These are phyloP conservation scores for Cucurbita pepo DNA, from an alignment of 306 rosid genomes.

Conservation along the genomic window DNA sequence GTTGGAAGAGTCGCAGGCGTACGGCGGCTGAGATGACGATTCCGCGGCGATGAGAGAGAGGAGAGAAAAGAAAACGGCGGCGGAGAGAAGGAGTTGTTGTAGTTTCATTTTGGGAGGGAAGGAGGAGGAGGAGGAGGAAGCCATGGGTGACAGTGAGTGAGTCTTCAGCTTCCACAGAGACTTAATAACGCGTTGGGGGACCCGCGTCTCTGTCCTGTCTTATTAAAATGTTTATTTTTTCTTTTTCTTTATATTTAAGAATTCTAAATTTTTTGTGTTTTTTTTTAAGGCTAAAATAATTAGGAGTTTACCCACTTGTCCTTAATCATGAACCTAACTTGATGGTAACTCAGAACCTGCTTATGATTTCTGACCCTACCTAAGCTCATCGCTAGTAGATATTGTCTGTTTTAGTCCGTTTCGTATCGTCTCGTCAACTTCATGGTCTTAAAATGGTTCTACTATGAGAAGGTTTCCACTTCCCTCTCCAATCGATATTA, in stretches of 20 bases:
- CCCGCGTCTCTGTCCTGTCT: background rate
- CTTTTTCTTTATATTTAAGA: background rate
- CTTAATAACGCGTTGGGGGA: background rate
- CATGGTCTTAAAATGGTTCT: no score
- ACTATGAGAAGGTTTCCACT: no score
- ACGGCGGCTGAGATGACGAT: slow-evolving; percentile 41
- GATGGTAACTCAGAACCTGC: no score
- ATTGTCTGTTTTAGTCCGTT: no score
- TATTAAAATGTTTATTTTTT: background rate
- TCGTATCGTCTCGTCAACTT: no score
- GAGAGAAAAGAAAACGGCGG: background rate
- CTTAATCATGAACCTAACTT: no score
- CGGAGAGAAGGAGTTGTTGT: background rate
- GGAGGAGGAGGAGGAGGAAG: background rate
- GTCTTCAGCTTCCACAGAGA: background rate
- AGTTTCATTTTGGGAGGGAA: background rate
- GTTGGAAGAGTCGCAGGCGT: slow-evolving; percentile 57
- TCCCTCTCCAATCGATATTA: no score
- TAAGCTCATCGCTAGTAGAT: no score
- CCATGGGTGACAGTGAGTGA: background rate
- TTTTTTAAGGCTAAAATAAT: no score
- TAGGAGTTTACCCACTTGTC: no score
- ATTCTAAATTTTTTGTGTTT: background rate
- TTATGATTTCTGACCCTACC: no score
- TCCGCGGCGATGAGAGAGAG: slow-evolving; percentile 2